A percentile compares a stretch with the other conserved stretches of the same genome.
These are phyloP conservation scores for Trichosporon inkin DNA, from an alignment of 1,284 basidiomycete genomes.

Conservation along the genomic window DNA sequence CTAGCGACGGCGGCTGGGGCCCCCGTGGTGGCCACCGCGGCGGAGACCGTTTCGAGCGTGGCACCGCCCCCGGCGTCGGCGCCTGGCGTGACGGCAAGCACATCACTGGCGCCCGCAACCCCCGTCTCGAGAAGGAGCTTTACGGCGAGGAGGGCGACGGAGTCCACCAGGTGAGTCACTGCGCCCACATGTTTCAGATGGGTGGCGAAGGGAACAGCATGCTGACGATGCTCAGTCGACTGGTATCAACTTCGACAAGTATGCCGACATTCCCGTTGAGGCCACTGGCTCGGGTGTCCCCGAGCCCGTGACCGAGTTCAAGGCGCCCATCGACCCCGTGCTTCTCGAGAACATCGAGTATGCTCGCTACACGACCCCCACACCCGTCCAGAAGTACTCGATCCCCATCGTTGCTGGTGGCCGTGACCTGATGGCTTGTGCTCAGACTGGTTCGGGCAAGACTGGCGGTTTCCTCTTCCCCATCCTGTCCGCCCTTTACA, in stretches of 20 bases:
- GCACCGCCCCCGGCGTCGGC: slow-evolving; percentile 63
- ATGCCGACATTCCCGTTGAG: slow-evolving; percentile 99
- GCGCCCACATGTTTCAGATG: background rate
- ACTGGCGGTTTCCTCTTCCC: slow-evolving; percentile 99
- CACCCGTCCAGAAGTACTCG: slow-evolving; percentile 99
- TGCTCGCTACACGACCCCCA: slow-evolving; percentile 90
- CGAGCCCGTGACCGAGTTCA: slow-evolving; percentile 85
- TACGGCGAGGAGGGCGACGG: slow-evolving; percentile 83
- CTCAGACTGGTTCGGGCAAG: slow-evolving; percentile 99
- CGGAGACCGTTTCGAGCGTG: slow-evolving; percentile 51
- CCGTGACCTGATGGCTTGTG: slow-evolving; percentile 97
- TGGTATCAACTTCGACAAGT: slow-evolving; percentile 99
- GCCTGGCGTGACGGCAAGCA: slow-evolving; percentile 88
- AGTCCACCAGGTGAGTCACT: slow-evolving; percentile 47
- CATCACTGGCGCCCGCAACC: slow-evolving; percentile 71
- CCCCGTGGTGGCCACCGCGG: slow-evolving; percentile 51
- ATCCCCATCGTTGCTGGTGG: slow-evolving; percentile 91
- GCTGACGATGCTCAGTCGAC: slow-evolving; percentile 72
- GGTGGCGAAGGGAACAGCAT: slow-evolving; percentile 9
- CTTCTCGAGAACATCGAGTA: slow-evolving; percentile 91
- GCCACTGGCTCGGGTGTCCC: slow-evolving; percentile 93
- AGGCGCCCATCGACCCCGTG: slow-evolving; percentile 86
- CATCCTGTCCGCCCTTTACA: slow-evolving; percentile 91
- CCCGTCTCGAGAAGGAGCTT: slow-evolving; percentile 87
- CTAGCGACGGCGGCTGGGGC: slow-evolving; percentile 55